Evolutionary conservation across 2,329 filamentous ascomycete species (phyloP).

Genomic region (Pseudocercospora crystallina): DNA sequence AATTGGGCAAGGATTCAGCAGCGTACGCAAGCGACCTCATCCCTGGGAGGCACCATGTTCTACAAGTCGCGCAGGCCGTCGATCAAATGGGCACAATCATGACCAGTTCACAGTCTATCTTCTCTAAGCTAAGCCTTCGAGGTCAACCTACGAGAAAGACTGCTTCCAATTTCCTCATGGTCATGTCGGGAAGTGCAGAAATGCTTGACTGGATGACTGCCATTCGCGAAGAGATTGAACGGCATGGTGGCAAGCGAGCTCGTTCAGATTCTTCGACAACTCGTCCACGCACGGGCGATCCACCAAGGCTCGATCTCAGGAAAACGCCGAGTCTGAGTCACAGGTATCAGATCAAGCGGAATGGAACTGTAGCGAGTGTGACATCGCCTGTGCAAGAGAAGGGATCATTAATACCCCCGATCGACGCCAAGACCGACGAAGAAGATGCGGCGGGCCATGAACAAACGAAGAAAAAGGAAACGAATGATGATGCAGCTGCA

Average conservation of each 20-base stretch:
- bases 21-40: constrained; percentile 80
- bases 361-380: constrained; percentile 14
- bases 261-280: constrained; percentile 48
- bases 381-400: constrained; percentile 11
- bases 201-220: constrained; percentile 75
- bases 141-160: constrained; percentile 33
- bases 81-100: constrained; percentile 56
- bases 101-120: constrained; percentile 58
- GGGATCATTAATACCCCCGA: too few species aligned
- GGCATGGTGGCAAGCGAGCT: constrained; percentile 65
- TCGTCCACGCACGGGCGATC: constrained; percentile 8
- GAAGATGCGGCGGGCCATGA: too few species aligned
- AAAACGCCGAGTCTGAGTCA: constrained; percentile 34
- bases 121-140: constrained; percentile 65
- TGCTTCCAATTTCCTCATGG: constrained; percentile 65
- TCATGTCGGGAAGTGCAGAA: constrained; percentile 69
- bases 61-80: constrained; percentile 69
- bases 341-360: constrained; percentile 38
- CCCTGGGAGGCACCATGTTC: constrained; percentile 75
- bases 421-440: too few species aligned
- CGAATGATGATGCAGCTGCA: too few species aligned
- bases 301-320: constrained; percentile 23
- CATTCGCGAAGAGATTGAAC: constrained; percentile 69
- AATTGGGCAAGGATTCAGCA: constrained; percentile 71
- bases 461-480: too few species aligned